Percentiles rank a stretch among this genome's conserved stretches.
phyloP scores from a whole-genome alignment of 371 early-diverging fungal genomes.

The Mucor lusitanicus region DNA sequence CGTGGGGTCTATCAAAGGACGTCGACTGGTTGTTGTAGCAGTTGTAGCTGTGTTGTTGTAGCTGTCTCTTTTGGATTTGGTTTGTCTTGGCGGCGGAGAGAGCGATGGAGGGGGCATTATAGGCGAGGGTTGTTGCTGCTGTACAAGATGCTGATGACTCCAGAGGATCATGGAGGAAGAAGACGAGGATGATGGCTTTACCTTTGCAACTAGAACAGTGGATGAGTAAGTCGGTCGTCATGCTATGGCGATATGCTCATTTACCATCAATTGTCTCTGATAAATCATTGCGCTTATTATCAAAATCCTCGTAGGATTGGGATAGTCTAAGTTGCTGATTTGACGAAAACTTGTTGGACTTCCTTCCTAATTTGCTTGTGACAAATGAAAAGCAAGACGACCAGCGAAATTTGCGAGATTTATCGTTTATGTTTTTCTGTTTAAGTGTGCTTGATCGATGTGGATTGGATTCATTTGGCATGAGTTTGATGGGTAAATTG shows the following conservation, averaged over 20 bases:
- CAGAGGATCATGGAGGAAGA: background rate
- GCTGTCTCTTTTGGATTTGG: slow-evolving; percentile 18
- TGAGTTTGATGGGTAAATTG: background rate
- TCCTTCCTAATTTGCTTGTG: slow-evolving; percentile 17
- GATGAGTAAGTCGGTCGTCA: background rate
- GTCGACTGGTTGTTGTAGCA: background rate
- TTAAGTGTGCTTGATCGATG: background rate
- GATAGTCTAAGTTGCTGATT: slow-evolving; percentile 14
- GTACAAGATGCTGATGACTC: background rate
- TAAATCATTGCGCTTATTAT: background rate
- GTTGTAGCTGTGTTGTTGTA: background rate
- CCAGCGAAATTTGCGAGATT: slow-evolving; percentile 33
- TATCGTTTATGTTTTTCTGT: slow-evolving; percentile 8
- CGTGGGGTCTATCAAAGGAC: slow-evolving; percentile 12
- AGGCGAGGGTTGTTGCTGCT: slow-evolving; percentile 1
- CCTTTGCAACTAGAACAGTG: background rate
- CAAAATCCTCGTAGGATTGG: slow-evolving; percentile 16
- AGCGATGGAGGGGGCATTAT: slow-evolving; percentile 17
- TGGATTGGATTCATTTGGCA: slow-evolving; percentile 12
- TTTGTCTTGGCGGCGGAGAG: slow-evolving; percentile 27
- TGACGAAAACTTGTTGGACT: background rate
- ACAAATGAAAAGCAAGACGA: slow-evolving; percentile 30
- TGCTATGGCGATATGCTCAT: background rate
- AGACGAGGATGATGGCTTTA: background rate
- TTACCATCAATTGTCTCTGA: background rate